phyloP scores from a whole-genome alignment of 305 asterid species.

The Euphrasia arctica region DNA sequence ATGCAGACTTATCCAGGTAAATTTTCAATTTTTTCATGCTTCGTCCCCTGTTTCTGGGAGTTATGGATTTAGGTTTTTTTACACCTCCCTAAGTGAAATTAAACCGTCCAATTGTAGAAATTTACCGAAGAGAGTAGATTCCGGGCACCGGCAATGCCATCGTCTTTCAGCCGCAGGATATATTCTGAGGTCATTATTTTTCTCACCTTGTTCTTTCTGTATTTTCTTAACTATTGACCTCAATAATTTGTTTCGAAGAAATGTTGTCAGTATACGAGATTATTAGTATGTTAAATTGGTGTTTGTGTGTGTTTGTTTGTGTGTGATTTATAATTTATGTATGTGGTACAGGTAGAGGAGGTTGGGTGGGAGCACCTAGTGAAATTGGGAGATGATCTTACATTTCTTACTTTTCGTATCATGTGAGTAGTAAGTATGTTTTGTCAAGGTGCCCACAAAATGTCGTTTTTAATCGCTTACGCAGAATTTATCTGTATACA shows the following conservation, averaged over 20 bases:
- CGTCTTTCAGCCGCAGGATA: slow-evolving; percentile 58
- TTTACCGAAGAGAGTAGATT: slow-evolving; percentile 28
- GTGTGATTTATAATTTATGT: background rate
- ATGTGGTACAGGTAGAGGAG: slow-evolving; percentile 62
- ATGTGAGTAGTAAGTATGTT: slow-evolving; percentile 36
- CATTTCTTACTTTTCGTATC: slow-evolving; percentile 54
- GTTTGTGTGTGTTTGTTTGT: background rate
- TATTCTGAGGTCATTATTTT: slow-evolving; percentile 55
- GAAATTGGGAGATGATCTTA: slow-evolving; percentile 59
- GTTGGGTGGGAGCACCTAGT: slow-evolving; percentile 83
- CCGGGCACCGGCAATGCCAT: slow-evolving; percentile 41
- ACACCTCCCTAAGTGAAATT: too few relatives aligned
- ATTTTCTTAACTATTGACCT: background rate
- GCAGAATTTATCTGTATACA: too few relatives aligned
- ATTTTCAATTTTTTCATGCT: background rate
- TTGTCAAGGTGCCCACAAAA: background rate
- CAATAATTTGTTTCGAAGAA: slow-evolving; percentile 12
- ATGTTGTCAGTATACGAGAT: background rate
- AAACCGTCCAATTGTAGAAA: slow-evolving; percentile 25
- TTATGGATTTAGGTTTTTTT: background rate
- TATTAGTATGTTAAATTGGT: background rate
- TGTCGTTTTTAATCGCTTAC: background rate
- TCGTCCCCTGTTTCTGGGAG: background rate
- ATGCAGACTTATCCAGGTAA: background rate
- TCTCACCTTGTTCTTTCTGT: too few relatives aligned